Base-by-base conservation (phyloP, 148 eudicot species). In the Camellia sinensis region DNA sequence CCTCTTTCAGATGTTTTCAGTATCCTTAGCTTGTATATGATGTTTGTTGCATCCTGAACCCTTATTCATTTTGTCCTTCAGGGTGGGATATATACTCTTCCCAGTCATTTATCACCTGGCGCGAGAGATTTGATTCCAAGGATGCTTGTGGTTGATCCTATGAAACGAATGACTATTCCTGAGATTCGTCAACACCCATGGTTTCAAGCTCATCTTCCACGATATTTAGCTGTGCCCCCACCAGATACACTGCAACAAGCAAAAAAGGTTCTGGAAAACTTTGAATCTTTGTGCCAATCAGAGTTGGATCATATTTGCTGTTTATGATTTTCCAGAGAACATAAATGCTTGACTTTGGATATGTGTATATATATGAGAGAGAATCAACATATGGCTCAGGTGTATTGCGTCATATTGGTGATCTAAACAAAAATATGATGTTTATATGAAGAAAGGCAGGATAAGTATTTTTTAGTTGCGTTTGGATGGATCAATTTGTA, bases 61-160 rank as follows among this genome's bases (percentile, higher is more conserved):
- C 41, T 67, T 21, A 7, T 59, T 75, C 7, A 40, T 13, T 74
- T 75, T 61, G 45, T 79, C 54, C 22, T 73, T 53, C 78, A 96
- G 99, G 94, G 97, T 88, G 99, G 99, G 63, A 91, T 96, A 85
- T 96, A 96, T 82, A 93, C 99, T 50, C 99, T 96, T 78, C 99
- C 98, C 17, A 93, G 98, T 78, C 99, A 96, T 82, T 87, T 95
- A 73, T 95, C 99, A 59, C 83, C 93, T 59, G 90, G 95, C 73
- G 98, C 99, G 43, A 89, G 97, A 78, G 97, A 93, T 86, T 86
- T 95, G 85, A 95, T 95, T 76, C 97, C 99, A 71, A 90, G 97
- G 88, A 88, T 96, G 97, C 99, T 96, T 84, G 91, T 93, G 61
- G 98, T 93, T 80, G 98, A 96, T 76, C 98, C 99, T 44, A 91